Evolutionary conservation across 108 stramenopile species (phyloP), one percentile per base, ranked within the genome.

Genomic region (Cylindrotheca fusiformis): DNA sequence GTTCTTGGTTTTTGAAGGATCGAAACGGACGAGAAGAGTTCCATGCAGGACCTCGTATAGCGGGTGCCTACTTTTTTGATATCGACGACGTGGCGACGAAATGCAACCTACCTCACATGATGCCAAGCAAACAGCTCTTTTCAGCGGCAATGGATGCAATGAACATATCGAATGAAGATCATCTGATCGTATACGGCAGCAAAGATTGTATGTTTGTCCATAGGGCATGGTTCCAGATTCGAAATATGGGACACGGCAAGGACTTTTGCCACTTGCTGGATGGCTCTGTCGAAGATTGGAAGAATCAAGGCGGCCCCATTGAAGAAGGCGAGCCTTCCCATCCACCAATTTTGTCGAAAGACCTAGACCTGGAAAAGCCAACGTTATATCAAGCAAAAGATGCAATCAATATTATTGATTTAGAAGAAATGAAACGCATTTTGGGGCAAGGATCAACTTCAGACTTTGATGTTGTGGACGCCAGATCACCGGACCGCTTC

Each of bases 121-220:
- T 88, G 79, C 90, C 90, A n/a, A 49, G 77, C 1, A 48, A 64
- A 33, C 14, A 60, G 19, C 45, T 91, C 4, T 88, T 86, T 46
- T 63, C 55, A 23, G 67, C 84, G 17, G 78, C 74, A 48, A 91
- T 91, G 90, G 86, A 91, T 82, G 81, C 78, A 45, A 75, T 83
- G 68, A 61, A 67, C 22, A 73, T 85, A 29, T 22, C 31, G 8
- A 77, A 75, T 27, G 51, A 56, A 18, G 80, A 84, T 72, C 77
- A 84, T 58, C 21, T 91, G 0, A 72, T 91, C 31, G 65, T 91
- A 14, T 91, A 91, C 52, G 90, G 83, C 23, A 77, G 57, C 27
- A 58, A 63, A 56, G 82, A 48, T 44, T 84, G 68, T 52, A 45
- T 81, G 29, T 78, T 80, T 32, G 64, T 83, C 20, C 85, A 83